Evolutionary conservation across 1,284 basidiomycete genomes (phyloP).

Genomic region (Leccinum huronense): DNA sequence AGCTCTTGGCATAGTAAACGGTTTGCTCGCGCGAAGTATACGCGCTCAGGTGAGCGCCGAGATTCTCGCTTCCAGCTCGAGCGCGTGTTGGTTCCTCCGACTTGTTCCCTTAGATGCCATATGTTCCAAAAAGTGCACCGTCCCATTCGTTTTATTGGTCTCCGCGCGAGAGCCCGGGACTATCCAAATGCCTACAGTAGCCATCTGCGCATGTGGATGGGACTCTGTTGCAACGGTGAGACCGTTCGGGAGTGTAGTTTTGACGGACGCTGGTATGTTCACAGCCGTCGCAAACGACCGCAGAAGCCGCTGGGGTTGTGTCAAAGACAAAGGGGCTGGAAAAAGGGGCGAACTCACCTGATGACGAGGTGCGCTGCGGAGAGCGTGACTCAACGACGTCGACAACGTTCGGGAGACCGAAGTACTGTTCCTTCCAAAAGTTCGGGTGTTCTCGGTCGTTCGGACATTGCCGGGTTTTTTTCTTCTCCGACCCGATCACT

Average conservation of each 20-base stretch:
- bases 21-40: conserved; percentile 99
- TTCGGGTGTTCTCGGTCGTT: conserved; percentile 35
- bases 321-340: conserved; percentile 9
- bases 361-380: conserved; percentile 57
- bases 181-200: conserved; percentile 99
- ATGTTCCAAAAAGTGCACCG: conserved; percentile 98
- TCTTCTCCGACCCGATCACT: conserved; percentile 20
- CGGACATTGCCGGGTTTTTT: conserved; percentile 25
- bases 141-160: conserved; percentile 91
- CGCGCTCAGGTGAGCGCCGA: conserved; percentile 97
- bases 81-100: conserved; percentile 84
- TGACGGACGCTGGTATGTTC: conserved; percentile 68
- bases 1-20: conserved; percentile 99
- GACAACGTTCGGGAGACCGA: conserved; percentile 63
- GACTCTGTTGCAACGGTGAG: conserved; percentile 92
- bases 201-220: conserved; percentile 93
- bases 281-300: conserved; percentile 71
- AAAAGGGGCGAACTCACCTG: conserved; percentile 43
- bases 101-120: conserved; percentile 97
- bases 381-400: conserved; percentile 55
- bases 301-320: conserved; percentile 36
- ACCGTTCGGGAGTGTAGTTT: conserved; percentile 88
- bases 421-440: conserved; percentile 16
- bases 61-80: conserved; percentile 99
- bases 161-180: conserved; percentile 97